Evolutionary conservation across 768 basidiomycete species (phyloP), one percentile per base, ranked within the genome.

Genomic region (Psilocybe azurescens): DNA sequence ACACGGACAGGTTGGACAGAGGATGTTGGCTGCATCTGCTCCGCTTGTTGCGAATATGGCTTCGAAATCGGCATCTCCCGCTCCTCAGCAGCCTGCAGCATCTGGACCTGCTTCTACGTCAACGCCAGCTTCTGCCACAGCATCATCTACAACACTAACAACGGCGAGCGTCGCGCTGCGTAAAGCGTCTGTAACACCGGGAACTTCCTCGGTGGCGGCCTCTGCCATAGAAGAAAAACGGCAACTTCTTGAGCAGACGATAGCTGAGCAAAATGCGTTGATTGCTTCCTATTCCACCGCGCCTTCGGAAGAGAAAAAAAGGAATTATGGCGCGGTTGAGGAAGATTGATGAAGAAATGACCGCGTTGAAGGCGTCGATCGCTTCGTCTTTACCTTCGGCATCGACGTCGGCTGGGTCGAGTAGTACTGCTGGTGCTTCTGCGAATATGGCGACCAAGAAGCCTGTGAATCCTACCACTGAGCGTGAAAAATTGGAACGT

Each of bases 191-290:
- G 63, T 68, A 18, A 49, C 78, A 28, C 58, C 78, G 13, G 65
- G 77, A 38, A 66, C 79, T 24, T 66, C 69, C 4, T 44, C 41
- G 14, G 56, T 67, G 14, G 53, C 70, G 16, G 74, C 82, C 5
- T 75, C 81, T 50, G 83, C 83, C 3, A 81, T 93, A 33, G 91
- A 90, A 2, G 87, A 84, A 3, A 91, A 91, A 72, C 90, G 92
- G 69, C 86, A 89, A 62, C 78, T 89, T 41, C 75, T 94, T 20
- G 91, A 94, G 65, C 85, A 90, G 71, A 90, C 91, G 69, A 94
- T 97, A 61, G 82, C 88, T 0, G 93, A 96, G 75, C 96, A 97
- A 76, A 97, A 95, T 74, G 79, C 86, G 1, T 78, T 98, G 59
- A 90, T 97, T 87, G 82, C 82, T 6, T 84, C 86, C 36, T 75